These are phyloP conservation scores for Collybiopsis luxurians DNA, from an alignment of 768 basidiomycete species.

Conservation along the genomic window DNA sequence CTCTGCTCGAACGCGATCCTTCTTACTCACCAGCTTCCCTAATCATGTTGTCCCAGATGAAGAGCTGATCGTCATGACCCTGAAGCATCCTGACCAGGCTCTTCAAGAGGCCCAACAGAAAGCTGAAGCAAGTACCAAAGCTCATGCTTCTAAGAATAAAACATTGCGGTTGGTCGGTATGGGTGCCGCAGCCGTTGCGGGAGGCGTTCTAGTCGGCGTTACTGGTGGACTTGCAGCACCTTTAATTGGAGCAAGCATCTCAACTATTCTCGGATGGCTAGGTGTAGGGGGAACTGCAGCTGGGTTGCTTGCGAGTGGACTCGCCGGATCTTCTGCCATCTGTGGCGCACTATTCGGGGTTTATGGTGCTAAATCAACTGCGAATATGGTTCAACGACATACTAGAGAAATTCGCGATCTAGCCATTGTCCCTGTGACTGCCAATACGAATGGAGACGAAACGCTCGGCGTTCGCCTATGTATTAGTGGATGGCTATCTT, in stretches of 20 bases:
- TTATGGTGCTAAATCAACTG: conserved; percentile 50
- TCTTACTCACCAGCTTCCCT: conserved; percentile 27
- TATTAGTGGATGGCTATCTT: conserved; percentile 52
- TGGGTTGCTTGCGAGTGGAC: conserved; percentile 48
- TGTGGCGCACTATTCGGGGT: conserved; percentile 59
- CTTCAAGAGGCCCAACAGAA: conserved; percentile 42
- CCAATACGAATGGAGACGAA: conserved; percentile 29
- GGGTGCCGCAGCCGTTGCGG: conserved; percentile 50
- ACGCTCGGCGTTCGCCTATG: conserved; percentile 52
- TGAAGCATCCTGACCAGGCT: conserved; percentile 47
- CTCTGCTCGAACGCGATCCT: conserved; percentile 48
- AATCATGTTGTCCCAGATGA: conserved; percentile 34
- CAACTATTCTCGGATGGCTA: conserved; percentile 45
- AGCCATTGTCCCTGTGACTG: conserved; percentile 42
- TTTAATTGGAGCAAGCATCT: conserved; percentile 51
- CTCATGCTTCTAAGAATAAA: conserved; percentile 40
- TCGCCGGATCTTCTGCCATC: conserved; percentile 53
- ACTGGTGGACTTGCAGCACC: conserved; percentile 62
- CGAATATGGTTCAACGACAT: conserved; percentile 47
- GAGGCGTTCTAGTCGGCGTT: conserved; percentile 52
- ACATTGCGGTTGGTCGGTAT: conserved; percentile 45
- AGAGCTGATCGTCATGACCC: conserved; percentile 37
- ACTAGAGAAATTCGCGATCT: conserved; percentile 53
- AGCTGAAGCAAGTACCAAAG: conserved; percentile 33
- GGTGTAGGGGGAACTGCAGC: conserved; percentile 53